Conservation (phyloP, 2,329 filamentous ascomycete genomes). For the Fusarium oxysporum region DNA sequence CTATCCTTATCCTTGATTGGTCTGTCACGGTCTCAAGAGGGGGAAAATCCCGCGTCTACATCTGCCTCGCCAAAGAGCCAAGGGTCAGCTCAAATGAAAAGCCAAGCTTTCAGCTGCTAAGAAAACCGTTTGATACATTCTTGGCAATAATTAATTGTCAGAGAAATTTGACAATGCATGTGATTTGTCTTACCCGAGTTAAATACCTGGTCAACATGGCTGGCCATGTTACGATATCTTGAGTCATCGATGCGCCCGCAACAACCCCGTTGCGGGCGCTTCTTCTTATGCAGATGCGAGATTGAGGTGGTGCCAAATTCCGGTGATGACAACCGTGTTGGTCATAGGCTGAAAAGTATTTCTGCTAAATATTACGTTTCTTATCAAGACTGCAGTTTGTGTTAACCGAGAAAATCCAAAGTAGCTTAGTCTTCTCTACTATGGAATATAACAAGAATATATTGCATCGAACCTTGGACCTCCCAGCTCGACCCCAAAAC, state of each 20-base stretch:
- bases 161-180: neutral
- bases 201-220: neutral
- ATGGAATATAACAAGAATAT: neutral
- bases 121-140: neutral
- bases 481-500: neutral
- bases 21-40: neutral
- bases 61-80: neutral
- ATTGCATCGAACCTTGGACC: neutral
- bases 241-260: neutral
- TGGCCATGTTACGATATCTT: too few relatives aligned
- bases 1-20: neutral
- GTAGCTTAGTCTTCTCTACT: too few relatives aligned
- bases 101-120: neutral
- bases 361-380: neutral
- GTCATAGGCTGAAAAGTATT: neutral
- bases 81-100: neutral
- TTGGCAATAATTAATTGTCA: neutral
- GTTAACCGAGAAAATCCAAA: too few relatives aligned
- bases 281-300: neutral
- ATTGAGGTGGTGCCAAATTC: neutral
- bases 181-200: neutral
- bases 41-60: neutral
- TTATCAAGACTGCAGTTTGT: neutral
- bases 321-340: neutral
- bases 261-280: neutral